Evolutionary conservation across 768 basidiomycete genomes (phyloP).

Genomic region (Mycena vulgaris): DNA sequence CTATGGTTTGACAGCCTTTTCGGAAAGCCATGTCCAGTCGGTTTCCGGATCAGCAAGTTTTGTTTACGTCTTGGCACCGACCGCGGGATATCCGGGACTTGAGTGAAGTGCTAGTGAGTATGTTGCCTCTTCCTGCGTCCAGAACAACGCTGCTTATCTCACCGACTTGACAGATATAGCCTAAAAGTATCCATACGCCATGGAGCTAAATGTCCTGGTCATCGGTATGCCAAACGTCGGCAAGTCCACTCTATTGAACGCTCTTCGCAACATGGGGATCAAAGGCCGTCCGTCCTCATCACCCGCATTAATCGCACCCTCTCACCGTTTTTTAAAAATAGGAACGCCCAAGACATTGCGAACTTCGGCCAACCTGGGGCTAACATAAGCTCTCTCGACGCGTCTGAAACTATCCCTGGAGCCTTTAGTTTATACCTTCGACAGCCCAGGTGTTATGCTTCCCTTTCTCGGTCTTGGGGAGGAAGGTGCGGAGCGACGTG

Average conservation of each 20-base stretch:
- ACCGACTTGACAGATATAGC: constrained; percentile 69
- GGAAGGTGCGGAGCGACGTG: constrained; percentile 89
- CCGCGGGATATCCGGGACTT: constrained; percentile 75
- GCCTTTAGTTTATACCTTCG: constrained; percentile 92
- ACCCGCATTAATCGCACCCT: constrained; percentile 50
- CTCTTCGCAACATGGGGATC: constrained; percentile 89
- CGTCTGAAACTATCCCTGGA: constrained; percentile 87
- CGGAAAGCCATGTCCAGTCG: constrained; percentile 77
- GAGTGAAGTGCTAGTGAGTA: constrained; percentile 81
- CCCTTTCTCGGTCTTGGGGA: constrained; percentile 92
- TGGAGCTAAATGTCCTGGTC: constrained; percentile 90
- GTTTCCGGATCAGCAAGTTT: constrained; percentile 77
- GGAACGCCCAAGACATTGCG: constrained; percentile 90
- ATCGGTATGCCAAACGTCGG: constrained; percentile 99
- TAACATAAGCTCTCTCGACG: constrained; percentile 91
- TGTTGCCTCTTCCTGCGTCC: constrained; percentile 51
- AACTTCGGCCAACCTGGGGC: constrained; percentile 91
- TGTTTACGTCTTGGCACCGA: constrained; percentile 83
- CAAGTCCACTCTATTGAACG: constrained; percentile 95
- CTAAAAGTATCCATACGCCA: constrained; percentile 75
- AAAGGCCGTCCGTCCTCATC: constrained; percentile 72
- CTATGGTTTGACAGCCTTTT: constrained; percentile 70
- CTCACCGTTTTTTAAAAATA: constrained; percentile 44
- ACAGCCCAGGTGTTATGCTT: constrained; percentile 97
- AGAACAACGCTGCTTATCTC: constrained; percentile 10